Evolutionary conservation across 106 monocot species (phyloP), one percentile per base, ranked within the genome.

Genomic region (Allium sativum): DNA sequence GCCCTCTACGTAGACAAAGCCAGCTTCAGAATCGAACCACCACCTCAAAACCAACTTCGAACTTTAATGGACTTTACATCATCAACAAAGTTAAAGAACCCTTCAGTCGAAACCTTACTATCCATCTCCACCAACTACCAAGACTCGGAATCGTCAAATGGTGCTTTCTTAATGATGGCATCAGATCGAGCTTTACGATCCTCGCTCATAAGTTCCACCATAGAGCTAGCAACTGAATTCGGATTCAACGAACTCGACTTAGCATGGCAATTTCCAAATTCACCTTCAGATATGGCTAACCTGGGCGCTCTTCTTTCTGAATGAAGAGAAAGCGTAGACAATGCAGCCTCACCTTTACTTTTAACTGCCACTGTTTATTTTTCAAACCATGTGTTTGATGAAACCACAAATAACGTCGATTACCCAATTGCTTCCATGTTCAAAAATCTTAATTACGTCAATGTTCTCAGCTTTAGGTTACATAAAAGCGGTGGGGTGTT

Each of bases 351-450:
- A 5, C 18, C 79, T 15, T 78, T 92, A 14, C 74, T 92, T 11
- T 57, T 92, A n/a, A 92, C 92, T 0, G 83, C 81, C n/a, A 84
- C 87, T 0, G 73, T 81, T 5, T 87, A 92, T 71, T 92, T 84
- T 78, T 83, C 92, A 3, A 74, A 66, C 56, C 92, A 92, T 68
- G 18, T 92, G 48, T 92, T 92, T 40, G 70, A 78, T 18, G 76
- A 56, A 18, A 15, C 61, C 4, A 61, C 57, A 10, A 59, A 74
- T 53, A 64, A 84, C 45, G 65, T 87, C 8, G 78, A 92, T 71
- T 92, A 87, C 81, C 87, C 87, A 9, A 72, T 79, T 9, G 57
- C 80, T 17, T 65, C 78, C 17, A 59, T 87, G 18, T 74, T 78
- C 1, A 45, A 41, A 18, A 79, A 74, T 55, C 76, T 92, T 0